These are phyloP conservation scores for Coccomyxa sp. DNA, from an alignment of 139 green algal genomes.

Conservation along the genomic window DNA sequence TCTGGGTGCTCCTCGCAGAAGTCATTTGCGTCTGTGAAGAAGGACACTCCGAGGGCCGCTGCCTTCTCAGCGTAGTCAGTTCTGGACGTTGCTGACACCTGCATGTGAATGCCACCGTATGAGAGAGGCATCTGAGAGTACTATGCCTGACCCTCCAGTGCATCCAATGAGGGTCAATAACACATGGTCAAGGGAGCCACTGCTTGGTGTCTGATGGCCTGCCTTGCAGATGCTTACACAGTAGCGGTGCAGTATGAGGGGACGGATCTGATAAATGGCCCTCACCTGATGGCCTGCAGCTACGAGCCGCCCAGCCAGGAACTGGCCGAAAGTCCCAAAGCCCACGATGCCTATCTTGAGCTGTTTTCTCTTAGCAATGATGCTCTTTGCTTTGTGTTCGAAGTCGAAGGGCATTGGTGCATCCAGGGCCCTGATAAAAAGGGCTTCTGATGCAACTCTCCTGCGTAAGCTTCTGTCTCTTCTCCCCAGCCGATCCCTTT, in stretches of 20 bases:
- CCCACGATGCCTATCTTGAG: slow-evolving; percentile 93
- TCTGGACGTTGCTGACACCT: slow-evolving; percentile 84
- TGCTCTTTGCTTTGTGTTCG: slow-evolving; percentile 17
- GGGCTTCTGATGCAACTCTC: too few species aligned
- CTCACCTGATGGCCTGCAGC: slow-evolving; percentile 66
- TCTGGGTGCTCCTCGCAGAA: slow-evolving; percentile 98
- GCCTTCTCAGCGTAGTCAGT: slow-evolving; percentile 70
- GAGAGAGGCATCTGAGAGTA: background rate
- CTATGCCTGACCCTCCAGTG: too few species aligned
- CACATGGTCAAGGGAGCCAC: background rate
- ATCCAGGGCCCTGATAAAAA: slow-evolving; percentile 39
- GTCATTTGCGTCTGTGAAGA: slow-evolving; percentile 84
- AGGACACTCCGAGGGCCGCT: slow-evolving; percentile 75
- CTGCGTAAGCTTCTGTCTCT: too few species aligned
- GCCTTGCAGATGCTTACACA: background rate
- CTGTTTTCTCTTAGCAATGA: slow-evolving; percentile 23
- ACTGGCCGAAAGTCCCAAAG: slow-evolving; percentile 99
- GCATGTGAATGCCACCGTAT: background rate
- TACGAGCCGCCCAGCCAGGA: slow-evolving; percentile 86
- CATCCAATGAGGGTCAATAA: background rate
- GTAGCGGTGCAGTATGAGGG: too few species aligned
- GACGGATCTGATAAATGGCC: background rate
- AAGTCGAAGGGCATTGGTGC: slow-evolving; percentile 55
- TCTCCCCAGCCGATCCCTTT: too few species aligned
- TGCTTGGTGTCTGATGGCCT: background rate